Conservation (phyloP, 768 basidiomycete species). For the Lactarius pseudohatsudake region DNA sequence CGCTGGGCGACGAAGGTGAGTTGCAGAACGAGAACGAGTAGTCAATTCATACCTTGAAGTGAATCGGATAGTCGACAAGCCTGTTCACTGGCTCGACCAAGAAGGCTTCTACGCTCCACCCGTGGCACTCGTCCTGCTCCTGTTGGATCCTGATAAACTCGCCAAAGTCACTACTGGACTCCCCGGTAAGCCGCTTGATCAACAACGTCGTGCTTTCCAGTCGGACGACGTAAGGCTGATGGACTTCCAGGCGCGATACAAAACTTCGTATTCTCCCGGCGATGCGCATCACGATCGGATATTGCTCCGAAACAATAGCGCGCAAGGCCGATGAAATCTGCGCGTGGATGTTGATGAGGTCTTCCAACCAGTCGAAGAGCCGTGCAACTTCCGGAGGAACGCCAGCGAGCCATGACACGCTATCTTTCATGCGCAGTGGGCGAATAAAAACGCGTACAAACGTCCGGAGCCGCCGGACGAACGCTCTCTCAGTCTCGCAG, state of each 20-base stretch:
- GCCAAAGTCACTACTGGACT: slow-evolving; percentile 70
- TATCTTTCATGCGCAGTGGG: slow-evolving; percentile 72
- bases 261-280: slow-evolving; percentile 60
- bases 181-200: slow-evolving; percentile 50
- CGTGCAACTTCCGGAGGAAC: slow-evolving; percentile 68
- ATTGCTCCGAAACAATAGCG: slow-evolving; percentile 41
- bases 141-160: slow-evolving; percentile 80
- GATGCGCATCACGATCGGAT: slow-evolving; percentile 50
- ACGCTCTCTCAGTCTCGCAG: slow-evolving; percentile 62
- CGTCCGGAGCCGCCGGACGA: slow-evolving; percentile 63
- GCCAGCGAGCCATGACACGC: slow-evolving; percentile 75
- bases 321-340: slow-evolving; percentile 56
- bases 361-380: slow-evolving; percentile 87
- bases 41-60: slow-evolving; percentile 63
- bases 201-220: slow-evolving; percentile 58
- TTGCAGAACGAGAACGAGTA: slow-evolving; percentile 13
- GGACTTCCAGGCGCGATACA: slow-evolving; percentile 70
- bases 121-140: slow-evolving; percentile 49
- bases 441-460: slow-evolving; percentile 73
- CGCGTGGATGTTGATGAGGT: slow-evolving; percentile 75
- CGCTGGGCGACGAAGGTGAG: slow-evolving; percentile 46
- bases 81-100: slow-evolving; percentile 75
- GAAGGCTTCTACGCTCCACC: slow-evolving; percentile 65
- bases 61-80: slow-evolving; percentile 65
- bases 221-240: slow-evolving; percentile 82